Conservation (phyloP, 176 grass and related monocot genomes). For the Oryza meyeriana region DNA sequence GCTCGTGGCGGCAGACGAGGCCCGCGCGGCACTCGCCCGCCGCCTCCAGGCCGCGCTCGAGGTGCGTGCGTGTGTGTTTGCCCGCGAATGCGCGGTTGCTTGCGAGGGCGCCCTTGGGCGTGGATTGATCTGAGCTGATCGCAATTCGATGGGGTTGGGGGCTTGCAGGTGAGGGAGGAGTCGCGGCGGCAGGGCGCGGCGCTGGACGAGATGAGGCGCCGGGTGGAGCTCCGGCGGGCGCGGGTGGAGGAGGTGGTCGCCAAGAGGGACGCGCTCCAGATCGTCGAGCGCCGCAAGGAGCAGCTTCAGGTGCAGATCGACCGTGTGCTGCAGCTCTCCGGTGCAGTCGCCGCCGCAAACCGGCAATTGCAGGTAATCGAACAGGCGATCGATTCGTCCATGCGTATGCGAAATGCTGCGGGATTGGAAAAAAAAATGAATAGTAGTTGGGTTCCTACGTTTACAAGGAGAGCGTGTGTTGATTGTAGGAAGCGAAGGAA, state of each 20-base stretch:
- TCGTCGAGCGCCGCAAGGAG: conserved; percentile 16
- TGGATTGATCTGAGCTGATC: not conserved
- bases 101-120: not conserved
- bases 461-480: not conserved
- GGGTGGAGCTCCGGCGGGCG: conserved; percentile 27
- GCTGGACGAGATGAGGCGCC: conserved; percentile 32
- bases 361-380: conserved; percentile 10
- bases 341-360: conserved; percentile 27
- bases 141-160: not conserved
- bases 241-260: conserved; percentile 16
- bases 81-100: not conserved
- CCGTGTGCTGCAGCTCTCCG: conserved; percentile 41
- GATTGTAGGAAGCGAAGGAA: conserved; percentile 34
- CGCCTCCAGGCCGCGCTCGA: conserved; percentile 40
- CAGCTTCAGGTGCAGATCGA: conserved; percentile 32
- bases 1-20: conserved; percentile 32
- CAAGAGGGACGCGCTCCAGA: not conserved
- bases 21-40: conserved; percentile 19
- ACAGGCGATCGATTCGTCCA: too few relatives aligned
- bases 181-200: conserved; percentile 37
- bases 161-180: conserved; percentile 31
- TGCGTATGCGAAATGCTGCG: not conserved
- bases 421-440: too few relatives aligned
- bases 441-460: not conserved
- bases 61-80: not conserved